phyloP scores from a whole-genome alignment of 2,329 filamentous ascomycete genomes.

The Rhynchosporium secalis region DNA sequence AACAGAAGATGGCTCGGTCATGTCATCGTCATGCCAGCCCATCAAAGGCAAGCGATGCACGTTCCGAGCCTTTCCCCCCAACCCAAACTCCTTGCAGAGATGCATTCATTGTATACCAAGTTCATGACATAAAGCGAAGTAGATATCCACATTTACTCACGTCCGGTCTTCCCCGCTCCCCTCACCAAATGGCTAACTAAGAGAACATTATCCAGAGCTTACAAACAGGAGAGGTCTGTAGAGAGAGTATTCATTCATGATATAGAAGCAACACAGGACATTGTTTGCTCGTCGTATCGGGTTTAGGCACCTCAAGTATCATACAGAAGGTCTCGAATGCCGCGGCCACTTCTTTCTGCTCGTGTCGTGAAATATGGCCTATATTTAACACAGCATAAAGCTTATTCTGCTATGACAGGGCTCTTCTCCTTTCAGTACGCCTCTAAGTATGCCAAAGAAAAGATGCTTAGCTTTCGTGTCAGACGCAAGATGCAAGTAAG shows the following conservation, averaged over 20 bases:
- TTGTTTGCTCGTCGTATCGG: too few species aligned
- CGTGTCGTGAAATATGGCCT: too few species aligned
- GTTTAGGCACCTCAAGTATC: too few species aligned
- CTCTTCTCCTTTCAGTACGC: background rate
- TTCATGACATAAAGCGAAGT: constrained; percentile 4
- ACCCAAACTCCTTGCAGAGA: background rate
- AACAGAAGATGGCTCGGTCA: background rate
- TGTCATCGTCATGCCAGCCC: constrained; percentile 5
- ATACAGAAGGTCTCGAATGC: too few species aligned
- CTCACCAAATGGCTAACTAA: background rate
- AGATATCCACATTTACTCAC: constrained; percentile 1
- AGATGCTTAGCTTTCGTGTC: constrained; percentile 2
- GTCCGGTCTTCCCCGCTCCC: constrained; percentile 4
- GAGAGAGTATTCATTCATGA: background rate
- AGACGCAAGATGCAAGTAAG: background rate
- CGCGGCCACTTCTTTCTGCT: too few species aligned
- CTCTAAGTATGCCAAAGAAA: background rate
- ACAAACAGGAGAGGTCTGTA: background rate
- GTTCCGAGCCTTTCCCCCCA: background rate
- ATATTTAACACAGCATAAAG: background rate
- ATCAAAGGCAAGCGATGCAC: constrained; percentile 2
- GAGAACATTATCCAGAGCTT: background rate
- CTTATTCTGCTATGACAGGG: too few species aligned
- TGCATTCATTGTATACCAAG: background rate
- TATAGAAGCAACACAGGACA: background rate